These are phyloP conservation scores for Suhomyces sp. DNA, from an alignment of 805 yeast genomes.

Conservation along the genomic window DNA sequence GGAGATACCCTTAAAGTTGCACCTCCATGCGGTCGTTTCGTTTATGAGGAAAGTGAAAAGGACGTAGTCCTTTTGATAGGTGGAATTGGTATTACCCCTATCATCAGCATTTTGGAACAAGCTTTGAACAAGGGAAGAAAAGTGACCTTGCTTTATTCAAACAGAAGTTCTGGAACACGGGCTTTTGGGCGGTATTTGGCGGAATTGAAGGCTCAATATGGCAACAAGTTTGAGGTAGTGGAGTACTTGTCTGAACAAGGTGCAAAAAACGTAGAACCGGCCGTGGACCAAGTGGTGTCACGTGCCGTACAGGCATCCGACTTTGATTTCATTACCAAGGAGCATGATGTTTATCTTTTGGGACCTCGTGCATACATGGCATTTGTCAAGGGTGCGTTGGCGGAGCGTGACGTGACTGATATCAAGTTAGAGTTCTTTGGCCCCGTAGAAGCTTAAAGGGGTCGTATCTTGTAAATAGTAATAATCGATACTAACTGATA, in stretches of 20 bases:
- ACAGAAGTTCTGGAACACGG: slow-evolving; percentile 17
- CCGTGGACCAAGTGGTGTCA: no score
- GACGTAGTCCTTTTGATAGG: slow-evolving; percentile 48
- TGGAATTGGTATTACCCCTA: slow-evolving; percentile 71
- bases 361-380: slow-evolving; percentile 38
- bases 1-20: slow-evolving; percentile 52
- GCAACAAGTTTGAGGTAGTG: slow-evolving; percentile 15
- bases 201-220: slow-evolving; percentile 13
- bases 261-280: no score
- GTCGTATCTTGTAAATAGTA: no score
- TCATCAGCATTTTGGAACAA: slow-evolving; percentile 50
- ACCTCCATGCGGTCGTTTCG: slow-evolving; percentile 61
- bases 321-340: slow-evolving; percentile 18
- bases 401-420: slow-evolving; percentile 13
- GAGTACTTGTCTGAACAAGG: slow-evolving; percentile 21
- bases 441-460: slow-evolving; percentile 30
- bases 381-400: slow-evolving; percentile 22
- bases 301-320: no score
- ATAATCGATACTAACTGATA: no score
- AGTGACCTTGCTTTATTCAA: slow-evolving; percentile 37
- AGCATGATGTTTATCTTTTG: slow-evolving; percentile 28
- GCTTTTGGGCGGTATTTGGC: slow-evolving; percentile 26
- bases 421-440: slow-evolving; percentile 34
- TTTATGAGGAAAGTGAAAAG: slow-evolving; percentile 25
- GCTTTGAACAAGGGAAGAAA: slow-evolving; percentile 31